These are phyloP conservation scores for Wickerhamiella kazuoi DNA, from an alignment of 805 yeast genomes.

Conservation along the genomic window DNA sequence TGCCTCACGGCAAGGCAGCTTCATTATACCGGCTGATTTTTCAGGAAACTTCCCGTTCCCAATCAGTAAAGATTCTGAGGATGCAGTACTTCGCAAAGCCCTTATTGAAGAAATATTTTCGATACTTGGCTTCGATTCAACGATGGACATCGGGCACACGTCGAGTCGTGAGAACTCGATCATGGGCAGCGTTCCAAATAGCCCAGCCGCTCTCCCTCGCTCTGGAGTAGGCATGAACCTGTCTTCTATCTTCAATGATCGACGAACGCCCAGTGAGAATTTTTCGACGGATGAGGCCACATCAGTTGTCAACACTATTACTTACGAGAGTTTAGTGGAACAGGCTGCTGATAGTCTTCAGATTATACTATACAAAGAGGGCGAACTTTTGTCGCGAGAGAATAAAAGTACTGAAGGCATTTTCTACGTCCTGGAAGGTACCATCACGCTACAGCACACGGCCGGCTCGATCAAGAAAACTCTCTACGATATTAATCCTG, in stretches of 20 bases:
- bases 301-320: slow-evolving; percentile 37
- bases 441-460: slow-evolving; percentile 42
- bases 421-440: slow-evolving; percentile 65
- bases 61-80: slow-evolving; percentile 7
- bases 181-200: slow-evolving; percentile 11
- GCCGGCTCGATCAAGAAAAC: slow-evolving; percentile 16
- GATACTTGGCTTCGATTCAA: slow-evolving; percentile 11
- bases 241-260: slow-evolving; percentile 1
- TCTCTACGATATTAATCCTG: slow-evolving; percentile 45
- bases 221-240: slow-evolving; percentile 11
- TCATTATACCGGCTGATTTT: neutral
- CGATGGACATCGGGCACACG: neutral
- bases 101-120: slow-evolving; percentile 13
- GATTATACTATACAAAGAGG: slow-evolving; percentile 35
- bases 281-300: neutral
- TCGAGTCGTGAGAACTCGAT: neutral
- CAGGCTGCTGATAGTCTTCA: slow-evolving; percentile 35
- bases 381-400: slow-evolving; percentile 41
- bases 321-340: slow-evolving; percentile 22
- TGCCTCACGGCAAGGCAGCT: neutral
- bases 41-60: neutral
- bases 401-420: slow-evolving; percentile 56
- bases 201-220: slow-evolving; percentile 16
- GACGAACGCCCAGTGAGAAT: neutral
- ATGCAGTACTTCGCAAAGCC: slow-evolving; percentile 10